Percentiles rank a stretch among this genome's conserved stretches.
These are phyloP conservation scores for Nitzschia palea DNA, from an alignment of 108 stramenopile species.

Conservation along the genomic window DNA sequence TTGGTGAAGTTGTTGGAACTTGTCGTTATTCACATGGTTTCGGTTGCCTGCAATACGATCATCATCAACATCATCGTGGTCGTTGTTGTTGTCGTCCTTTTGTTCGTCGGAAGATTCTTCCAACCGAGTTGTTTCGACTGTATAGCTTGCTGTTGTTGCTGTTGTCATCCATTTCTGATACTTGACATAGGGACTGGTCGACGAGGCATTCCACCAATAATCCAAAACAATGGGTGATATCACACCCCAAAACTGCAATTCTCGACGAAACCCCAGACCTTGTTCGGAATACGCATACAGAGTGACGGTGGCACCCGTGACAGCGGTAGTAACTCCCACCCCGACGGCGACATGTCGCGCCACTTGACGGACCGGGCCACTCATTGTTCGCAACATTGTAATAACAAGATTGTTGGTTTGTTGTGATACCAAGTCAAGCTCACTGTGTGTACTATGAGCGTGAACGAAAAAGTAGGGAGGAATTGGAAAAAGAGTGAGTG, in stretches of 20 bases:
- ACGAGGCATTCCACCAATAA: slow-evolving; percentile 56
- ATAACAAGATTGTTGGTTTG: too few species aligned
- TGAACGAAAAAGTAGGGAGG: too few species aligned
- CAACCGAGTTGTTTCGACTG: neutral
- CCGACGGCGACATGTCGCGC: slow-evolving; percentile 27
- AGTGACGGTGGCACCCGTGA: slow-evolving; percentile 17
- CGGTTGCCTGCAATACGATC: slow-evolving; percentile 7
- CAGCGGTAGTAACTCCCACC: slow-evolving; percentile 12
- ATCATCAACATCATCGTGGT: slow-evolving; percentile 9
- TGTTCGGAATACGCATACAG: slow-evolving; percentile 45
- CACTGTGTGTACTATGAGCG: too few species aligned
- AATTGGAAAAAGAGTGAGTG: too few species aligned
- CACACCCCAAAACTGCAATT: slow-evolving; percentile 57
- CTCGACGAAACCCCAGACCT: slow-evolving; percentile 56
- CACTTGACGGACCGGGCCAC: neutral
- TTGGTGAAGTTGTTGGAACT: slow-evolving; percentile 44
- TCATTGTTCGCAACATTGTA: neutral
- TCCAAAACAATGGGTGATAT: slow-evolving; percentile 63
- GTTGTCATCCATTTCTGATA: slow-evolving; percentile 28
- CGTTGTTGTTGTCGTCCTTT: neutral
- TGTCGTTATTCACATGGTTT: neutral
- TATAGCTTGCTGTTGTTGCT: slow-evolving; percentile 14
- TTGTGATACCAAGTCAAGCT: too few species aligned
- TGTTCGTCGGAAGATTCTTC: neutral
- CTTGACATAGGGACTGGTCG: slow-evolving; percentile 55